Base-by-base conservation (phyloP, 2,329 filamentous ascomycete genomes). In the Scedosporium dehoogii region DNA sequence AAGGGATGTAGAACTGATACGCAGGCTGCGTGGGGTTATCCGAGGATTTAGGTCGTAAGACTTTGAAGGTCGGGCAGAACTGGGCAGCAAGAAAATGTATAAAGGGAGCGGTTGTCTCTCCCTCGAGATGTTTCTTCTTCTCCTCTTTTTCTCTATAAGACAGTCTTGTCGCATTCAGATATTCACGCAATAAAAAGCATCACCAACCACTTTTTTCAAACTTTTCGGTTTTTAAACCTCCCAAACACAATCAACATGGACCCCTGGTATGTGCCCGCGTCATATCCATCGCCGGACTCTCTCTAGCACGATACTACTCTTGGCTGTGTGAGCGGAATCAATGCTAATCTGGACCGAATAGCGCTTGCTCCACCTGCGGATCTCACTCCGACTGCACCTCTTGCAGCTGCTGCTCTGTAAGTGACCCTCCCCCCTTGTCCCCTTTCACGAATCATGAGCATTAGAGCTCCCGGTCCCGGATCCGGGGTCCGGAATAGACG, bases 341-440 rank as follows among this genome's bases (percentile, higher is more conserved):
- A 33, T 21, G 27, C 16, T 23, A 16, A 58, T n/a, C 14, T n/a
- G 16, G 3, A 3, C 23, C 12, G 7, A 18, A 21, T 12, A 60
- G 59, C 59, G 42, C 59, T 33, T 60, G 59, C 44, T n/a, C 59
- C 44, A 51, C 42, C 27, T 60, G 59, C 59, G 59, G 59, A 27
- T 27, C 42, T 46, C 27, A 38, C 59, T 23, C 42, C 44, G 59
- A 60, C 59, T 60, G 59, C 59, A 51, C 42, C 44, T 51, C 42
- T 46, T 60, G 59, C 59, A 23, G 10, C 38, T 60, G 59, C 59
- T 60, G 59, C 59, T 60, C 59, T 51, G 59, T 60, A 41, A 29
- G 57, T 56, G 33, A n/a, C 51, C 23, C 23, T 6, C 51, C 12
- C 21, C 51, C 23, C 18, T 23, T 27, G 10, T 21, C 14, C 48